Evolutionary conservation across 306 rosid species (phyloP).

Genomic region (Sicyos baderoa): DNA sequence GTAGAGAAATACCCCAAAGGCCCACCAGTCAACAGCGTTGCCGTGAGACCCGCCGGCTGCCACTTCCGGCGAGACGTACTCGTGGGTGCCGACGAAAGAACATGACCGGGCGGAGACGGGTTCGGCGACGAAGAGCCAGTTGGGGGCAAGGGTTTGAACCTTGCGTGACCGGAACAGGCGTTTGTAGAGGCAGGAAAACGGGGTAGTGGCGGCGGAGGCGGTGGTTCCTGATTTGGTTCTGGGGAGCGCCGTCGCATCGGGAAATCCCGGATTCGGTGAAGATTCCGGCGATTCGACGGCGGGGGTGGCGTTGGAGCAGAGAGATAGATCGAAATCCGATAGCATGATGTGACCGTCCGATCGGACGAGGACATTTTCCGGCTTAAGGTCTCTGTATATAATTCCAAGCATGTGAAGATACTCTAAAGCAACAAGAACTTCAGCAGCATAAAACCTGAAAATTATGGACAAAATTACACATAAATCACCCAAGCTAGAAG

Average conservation of each 20-base stretch:
- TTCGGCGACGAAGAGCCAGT: constrained; percentile 86
- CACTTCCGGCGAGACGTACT: constrained; percentile 88
- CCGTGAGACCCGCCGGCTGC: constrained; percentile 96
- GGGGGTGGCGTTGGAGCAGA: constrained; percentile 72
- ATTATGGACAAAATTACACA: neutral
- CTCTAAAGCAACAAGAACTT: constrained; percentile 82
- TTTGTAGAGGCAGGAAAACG: constrained; percentile 51
- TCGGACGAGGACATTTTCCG: constrained; percentile 89
- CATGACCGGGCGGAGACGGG: constrained; percentile 76
- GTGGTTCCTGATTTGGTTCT: constrained; percentile 23
- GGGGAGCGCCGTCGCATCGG: constrained; percentile 21
- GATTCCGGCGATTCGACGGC: constrained; percentile 64
- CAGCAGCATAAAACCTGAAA: constrained; percentile 88
- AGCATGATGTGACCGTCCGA: constrained; percentile 99
- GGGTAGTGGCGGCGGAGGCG: neutral
- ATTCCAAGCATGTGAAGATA: constrained; percentile 98
- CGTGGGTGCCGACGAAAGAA: constrained; percentile 96
- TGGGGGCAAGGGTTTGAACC: constrained; percentile 44
- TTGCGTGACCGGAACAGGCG: constrained; percentile 68
- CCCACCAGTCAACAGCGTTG: constrained; percentile 99
- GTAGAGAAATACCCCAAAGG: constrained; percentile 74
- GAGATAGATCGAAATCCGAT: constrained; percentile 84
- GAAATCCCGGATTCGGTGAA: constrained; percentile 25
- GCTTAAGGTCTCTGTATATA: constrained; percentile 88
- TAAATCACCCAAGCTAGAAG: constrained; percentile 4